Base-by-base conservation (phyloP, 495 filamentous ascomycete species). In the Hypoxylon lienhwacheense region DNA sequence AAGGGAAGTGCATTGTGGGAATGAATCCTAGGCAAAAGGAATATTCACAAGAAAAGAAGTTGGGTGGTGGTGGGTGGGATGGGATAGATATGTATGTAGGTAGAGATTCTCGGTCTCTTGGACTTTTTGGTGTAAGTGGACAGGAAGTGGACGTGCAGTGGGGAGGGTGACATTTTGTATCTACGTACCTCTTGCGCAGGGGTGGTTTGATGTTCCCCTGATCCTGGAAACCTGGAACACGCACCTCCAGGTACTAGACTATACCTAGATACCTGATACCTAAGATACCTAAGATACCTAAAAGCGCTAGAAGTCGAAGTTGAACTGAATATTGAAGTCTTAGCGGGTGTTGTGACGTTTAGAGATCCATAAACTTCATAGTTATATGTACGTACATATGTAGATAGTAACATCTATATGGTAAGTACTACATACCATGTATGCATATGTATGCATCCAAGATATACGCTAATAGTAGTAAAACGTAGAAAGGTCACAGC, bases 171-270 rank as follows among this genome's bases (percentile, higher is more conserved):
- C 31, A n/a, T n/a, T n/a, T n/a, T n/a, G 62, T 61, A 58, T 43
- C 39, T 55, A 59, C 53, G 64, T 64, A 66, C 53, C 34, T 46
- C 41, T 26, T 20, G 14, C 29, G 44, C 41, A 55, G 56, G 53
- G 49, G 47, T 33, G 8, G 21, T 25, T 17, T 34, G 17, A 17
- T 48, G 37, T 53, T 53, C 64, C 64, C 64, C 61, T 66, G 64
- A 64, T 55, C 64, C 60, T 64, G 53, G 64, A 55, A 63, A 51
- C 53, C 55, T 66, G 63, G 63, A 53, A 59, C 53, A 55, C n/a
- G n/a, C n/a, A n/a, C n/a, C n/a, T n/a, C n/a, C n/a, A n/a, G n/a
- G n/a, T n/a, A n/a, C n/a, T n/a, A n/a, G n/a, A n/a, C n/a, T n/a
- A n/a, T n/a, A n/a, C n/a, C n/a, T n/a, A n/a, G n/a, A n/a, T n/a